A percentile compares a stretch with the other conserved stretches of the same genome.
phyloP scores from a whole-genome alignment of 2,329 filamentous ascomycete genomes.

The Xylaria sp. region DNA sequence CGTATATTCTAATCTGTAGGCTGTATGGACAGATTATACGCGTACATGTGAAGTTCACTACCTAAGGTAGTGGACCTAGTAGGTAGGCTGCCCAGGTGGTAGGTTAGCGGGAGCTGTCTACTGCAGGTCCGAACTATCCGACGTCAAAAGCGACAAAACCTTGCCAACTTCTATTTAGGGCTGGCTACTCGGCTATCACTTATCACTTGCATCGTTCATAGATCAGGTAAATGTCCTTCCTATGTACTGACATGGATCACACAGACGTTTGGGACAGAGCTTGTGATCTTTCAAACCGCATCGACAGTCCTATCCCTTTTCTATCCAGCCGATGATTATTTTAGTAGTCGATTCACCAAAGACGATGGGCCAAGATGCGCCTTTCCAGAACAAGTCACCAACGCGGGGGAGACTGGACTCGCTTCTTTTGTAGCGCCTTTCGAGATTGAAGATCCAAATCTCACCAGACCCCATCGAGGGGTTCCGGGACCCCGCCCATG shows the following conservation, averaged over 20 bases:
- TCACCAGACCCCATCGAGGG: constrained; percentile 1
- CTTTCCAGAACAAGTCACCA: no score
- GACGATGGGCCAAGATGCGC: constrained; percentile 2
- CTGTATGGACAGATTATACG: no score
- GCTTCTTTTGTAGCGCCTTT: neutral
- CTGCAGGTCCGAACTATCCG: neutral
- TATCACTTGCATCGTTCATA: neutral
- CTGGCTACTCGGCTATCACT: neutral
- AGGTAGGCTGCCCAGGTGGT: neutral
- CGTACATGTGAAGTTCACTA: neutral
- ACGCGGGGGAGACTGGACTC: no score
- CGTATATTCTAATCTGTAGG: no score
- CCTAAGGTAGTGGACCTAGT: no score
- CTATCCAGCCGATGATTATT: no score
- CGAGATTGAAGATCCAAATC: constrained; percentile 21
- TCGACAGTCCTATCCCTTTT: neutral
- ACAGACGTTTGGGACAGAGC: no score
- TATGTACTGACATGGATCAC: no score
- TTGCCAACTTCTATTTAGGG: neutral
- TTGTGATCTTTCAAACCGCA: neutral
- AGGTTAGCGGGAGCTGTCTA: neutral
- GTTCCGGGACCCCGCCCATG: no score
- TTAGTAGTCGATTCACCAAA: no score
- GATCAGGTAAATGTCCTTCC: no score
- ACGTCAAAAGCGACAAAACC: neutral